Evolutionary conservation across 345 rosid genomes (phyloP), one percentile per base, ranked within the genome.

Genomic region (Rhodomyrtus tomentosa): DNA sequence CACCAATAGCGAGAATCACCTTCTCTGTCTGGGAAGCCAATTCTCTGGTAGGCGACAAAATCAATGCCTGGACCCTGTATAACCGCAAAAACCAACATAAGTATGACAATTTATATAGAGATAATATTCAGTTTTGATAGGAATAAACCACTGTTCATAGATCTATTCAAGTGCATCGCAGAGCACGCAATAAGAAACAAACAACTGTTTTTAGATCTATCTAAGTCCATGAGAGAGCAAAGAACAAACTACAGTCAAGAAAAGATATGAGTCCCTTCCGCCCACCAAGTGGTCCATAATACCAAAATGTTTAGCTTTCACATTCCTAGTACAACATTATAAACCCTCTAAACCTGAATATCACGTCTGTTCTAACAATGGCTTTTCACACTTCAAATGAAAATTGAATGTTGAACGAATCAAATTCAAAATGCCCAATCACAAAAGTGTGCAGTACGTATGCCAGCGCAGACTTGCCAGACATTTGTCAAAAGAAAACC

Each of bases 11-110:
- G 55, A 92, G 88, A 50, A 95, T 95, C 36, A 94, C 95, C 86
- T 90, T 93, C 93, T 95, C 98, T 5, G 99, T 97, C 87, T 95
- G 99, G 25, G 93, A 56, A 27, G 99, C 99, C 90, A 95, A 88
- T 85, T 97, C 99, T 89, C 99, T 95, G 2, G 99, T 95, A 0
- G 99, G 99, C 2, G 99, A 98, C 90, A 95, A 88, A 84, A 98
- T 95, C 93, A 95, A 90, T 6, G 98, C 99, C 91, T 98, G 99
- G 50, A 98, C 95, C 95, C 99, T 96, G 83, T 38, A 87, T 82
- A 74, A 32, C 56, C 32, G 13, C 48, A 81, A 10, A 20, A 50
- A 49, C 51, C 21, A 49, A 29, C 38, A 51, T 80, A 80, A 80
- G 54, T 29, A 45, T 51, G 13, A 10, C 74, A 55, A 16, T 54